Base-by-base conservation (phyloP, 805 yeast genomes). In the Myxozyma vanderwaltii region DNA sequence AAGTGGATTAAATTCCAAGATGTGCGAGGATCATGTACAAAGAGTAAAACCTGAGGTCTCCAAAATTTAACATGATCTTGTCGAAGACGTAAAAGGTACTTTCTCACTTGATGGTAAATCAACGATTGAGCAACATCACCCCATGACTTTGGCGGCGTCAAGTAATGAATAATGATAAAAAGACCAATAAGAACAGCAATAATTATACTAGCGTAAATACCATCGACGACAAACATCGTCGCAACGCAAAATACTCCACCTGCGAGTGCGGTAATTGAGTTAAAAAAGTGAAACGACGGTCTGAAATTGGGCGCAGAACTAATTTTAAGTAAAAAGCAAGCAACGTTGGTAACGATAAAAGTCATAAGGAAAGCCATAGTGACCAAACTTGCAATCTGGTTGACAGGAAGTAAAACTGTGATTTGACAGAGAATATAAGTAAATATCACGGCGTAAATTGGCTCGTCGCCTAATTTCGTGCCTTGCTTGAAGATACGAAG, bases 351-450 rank as follows among this genome's bases (percentile, higher is more conserved):
- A 1, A 92, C 96, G 49, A 92, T 86, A 69, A 94, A 94, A 0
- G 99, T 94, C 94, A 92, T 89, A 53, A 94, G 77, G 69, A 91
- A 92, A 0, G 99, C 96, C 97, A 95, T 91, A 1, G 98, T 92
- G 62, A 94, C 92, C 68, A 91, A 86, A 0, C 95, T 87, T 1
- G 99, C 99, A 72, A 94, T 91, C 72, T 88, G 89, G 74, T 94
- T 92, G 63, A 94, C 88, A 70, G 94, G 95, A 0, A 96, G 89
- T 69, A 94, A 84, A 44, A 94, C 77, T 63, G 95, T 92, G 5
- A 87, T 62, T 69, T 94, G 99, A 8, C 96, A 87, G 33, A 94
- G 70, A 1, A 84, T 59, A 88, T 96, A 94, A 0, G 97, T 88
- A 54, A 86, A 75, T 1, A 88, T 56, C 26, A 94, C 82, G 0